Evolutionary conservation across 2,329 filamentous ascomycete species (phyloP), one percentile per base, ranked within the genome.

Genomic region (Fusarium goolgardi): DNA sequence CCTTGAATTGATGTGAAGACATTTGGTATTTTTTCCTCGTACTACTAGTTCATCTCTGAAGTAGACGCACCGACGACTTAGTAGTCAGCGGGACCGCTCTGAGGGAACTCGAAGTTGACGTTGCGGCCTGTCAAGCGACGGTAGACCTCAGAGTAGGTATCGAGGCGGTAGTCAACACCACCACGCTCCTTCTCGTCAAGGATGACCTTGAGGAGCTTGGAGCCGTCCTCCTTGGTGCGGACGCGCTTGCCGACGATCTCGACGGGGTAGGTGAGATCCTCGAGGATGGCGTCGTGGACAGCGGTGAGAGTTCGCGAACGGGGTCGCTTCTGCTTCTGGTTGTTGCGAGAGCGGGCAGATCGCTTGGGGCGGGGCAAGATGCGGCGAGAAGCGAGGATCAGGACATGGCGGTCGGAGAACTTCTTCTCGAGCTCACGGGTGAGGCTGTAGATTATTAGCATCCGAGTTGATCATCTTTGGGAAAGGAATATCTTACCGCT

Each of bases 381-480:
- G 85, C 96, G 96, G 89, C 96, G 96, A 81, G 95, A 96, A 78
- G 96, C 96, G 78, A 99, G 91, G 90, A 99, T 94, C 83, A 99
- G 88, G 83, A 99, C 96, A 85, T 99, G 96, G 85, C 96, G 96
- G 90, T 99, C 96, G 74, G 96, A 98, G 93, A 99, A 99, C 89
- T 99, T 99, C 94, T 99, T 99, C 92, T 99, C 96, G 81, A 99
- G 94, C 90, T 99, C 96, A 86, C 96, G 96, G 85, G 96, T 99
- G 81, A 99, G 91, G 82, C 95, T 98, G 61, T 6, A 31, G 1
- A 3, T n/a, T 3, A 63, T 77, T 65, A 79, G 72, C n/a, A 2
- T 6, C 15, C 4, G 0, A 2, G 18, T 10, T 23, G 1, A 13
- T n/a, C n/a, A n/a, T n/a, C n/a, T n/a, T n/a, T n/a, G n/a, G 15